Evolutionary conservation across 1,284 basidiomycete species (phyloP).

Genomic region (Heterobasidion parviporum): DNA sequence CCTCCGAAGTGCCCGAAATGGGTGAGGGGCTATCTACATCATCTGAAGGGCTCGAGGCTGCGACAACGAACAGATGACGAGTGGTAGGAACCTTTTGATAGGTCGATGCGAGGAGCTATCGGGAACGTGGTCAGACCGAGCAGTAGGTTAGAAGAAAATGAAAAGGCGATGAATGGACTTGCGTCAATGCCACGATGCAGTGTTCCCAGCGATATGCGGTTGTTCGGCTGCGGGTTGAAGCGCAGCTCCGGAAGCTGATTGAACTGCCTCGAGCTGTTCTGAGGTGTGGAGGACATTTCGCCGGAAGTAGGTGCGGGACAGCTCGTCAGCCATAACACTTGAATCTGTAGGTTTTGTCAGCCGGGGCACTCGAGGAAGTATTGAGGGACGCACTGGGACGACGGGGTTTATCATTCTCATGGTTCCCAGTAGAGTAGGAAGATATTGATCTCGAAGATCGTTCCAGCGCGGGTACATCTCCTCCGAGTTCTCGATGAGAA

Average conservation of each 20-base stretch:
- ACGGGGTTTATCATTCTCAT: conserved; percentile 29
- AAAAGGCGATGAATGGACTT: conserved; percentile 8
- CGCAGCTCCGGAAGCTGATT: conserved; percentile 33
- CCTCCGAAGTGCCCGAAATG: conserved; percentile 35
- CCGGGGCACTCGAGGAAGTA: conserved; percentile 5
- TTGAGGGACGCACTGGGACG: conserved; percentile 14
- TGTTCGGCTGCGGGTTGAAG: conserved; percentile 33
- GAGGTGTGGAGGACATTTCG: conserved; percentile 5
- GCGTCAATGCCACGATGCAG: conserved; percentile 40
- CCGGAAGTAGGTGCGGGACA: conserved; percentile 15
- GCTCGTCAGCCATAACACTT: conserved; percentile 31
- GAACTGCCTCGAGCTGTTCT: conserved; percentile 15
- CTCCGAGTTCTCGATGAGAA: conserved; percentile 57
- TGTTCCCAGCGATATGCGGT: conserved; percentile 33
- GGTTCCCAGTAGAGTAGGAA: conserved; percentile 38
- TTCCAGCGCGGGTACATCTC: conserved; percentile 42
- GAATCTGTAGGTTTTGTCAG: conserved; percentile 22
- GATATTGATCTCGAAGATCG: conserved; percentile 45
- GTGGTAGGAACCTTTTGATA: conserved; percentile 26
- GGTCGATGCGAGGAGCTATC: conserved; percentile 30
- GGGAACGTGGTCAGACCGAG: not conserved
- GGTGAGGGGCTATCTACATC: conserved; percentile 11
- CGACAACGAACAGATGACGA: conserved; percentile 50
- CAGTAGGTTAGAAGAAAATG: conserved; percentile 6
- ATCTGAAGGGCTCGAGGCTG: conserved; percentile 36